A percentile compares a stretch with the other conserved stretches of the same genome.
These are phyloP conservation scores for Globisporangium nunn DNA, from an alignment of 352 stramenopile genomes.

Conservation along the genomic window DNA sequence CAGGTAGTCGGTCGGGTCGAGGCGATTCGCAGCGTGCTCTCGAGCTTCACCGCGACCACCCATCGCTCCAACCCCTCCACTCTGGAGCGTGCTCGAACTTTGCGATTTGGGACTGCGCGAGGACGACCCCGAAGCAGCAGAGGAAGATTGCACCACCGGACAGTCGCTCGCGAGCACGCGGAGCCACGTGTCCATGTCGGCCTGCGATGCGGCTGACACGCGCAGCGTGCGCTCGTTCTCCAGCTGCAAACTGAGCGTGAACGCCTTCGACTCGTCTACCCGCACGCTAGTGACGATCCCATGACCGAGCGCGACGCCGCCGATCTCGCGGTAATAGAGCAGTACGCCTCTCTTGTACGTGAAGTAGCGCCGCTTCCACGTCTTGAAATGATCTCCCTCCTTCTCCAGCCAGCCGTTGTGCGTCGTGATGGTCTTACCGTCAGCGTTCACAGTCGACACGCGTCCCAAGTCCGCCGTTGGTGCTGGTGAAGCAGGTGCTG, in stretches of 20 bases:
- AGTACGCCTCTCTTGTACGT: slow-evolving; percentile 59
- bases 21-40: slow-evolving; percentile 18
- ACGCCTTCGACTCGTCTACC: slow-evolving; percentile 38
- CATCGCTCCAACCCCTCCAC: slow-evolving; percentile 3
- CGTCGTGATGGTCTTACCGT: slow-evolving; percentile 16
- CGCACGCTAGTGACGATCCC: slow-evolving; percentile 37
- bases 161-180: slow-evolving; percentile 22
- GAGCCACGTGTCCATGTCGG: slow-evolving; percentile 42
- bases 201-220: slow-evolving; percentile 21
- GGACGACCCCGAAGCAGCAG: background rate
- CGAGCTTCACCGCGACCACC: slow-evolving; percentile 15
- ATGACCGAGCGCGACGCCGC: slow-evolving; percentile 50
- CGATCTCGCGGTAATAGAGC: slow-evolving; percentile 66
- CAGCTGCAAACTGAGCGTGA: slow-evolving; percentile 41
- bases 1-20: slow-evolving; percentile 55
- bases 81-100: background rate
- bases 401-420: slow-evolving; percentile 74
- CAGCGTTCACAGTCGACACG: slow-evolving; percentile 11
- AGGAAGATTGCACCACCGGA: background rate
- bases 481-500: background rate
- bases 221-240: slow-evolving; percentile 25
- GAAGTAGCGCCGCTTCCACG: slow-evolving; percentile 73
- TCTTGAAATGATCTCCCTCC: slow-evolving; percentile 70
- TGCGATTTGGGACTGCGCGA: background rate
- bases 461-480: background rate